Conservation (phyloP, 2,329 filamentous ascomycete species). For the Ceratocystis colombiana region DNA sequence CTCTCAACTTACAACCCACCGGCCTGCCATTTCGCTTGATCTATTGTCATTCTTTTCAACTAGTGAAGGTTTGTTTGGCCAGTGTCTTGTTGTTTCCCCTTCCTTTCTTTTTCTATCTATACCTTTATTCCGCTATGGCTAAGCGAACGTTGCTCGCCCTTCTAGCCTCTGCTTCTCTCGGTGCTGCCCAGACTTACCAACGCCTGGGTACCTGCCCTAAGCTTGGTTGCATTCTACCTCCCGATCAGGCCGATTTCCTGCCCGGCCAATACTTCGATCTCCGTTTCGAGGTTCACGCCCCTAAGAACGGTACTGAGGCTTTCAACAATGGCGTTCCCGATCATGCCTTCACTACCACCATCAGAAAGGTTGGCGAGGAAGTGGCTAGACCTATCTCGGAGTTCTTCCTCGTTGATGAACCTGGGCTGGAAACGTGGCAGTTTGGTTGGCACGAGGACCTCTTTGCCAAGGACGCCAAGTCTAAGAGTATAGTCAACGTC, state of each 20-base stretch:
- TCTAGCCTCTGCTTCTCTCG: constrained; percentile 20
- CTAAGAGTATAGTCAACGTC: constrained; percentile 65
- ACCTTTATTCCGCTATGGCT: constrained; percentile 14
- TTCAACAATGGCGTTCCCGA: constrained; percentile 59
- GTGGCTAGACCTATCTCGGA: constrained; percentile 45
- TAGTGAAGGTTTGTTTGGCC: constrained; percentile 6
- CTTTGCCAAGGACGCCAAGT: constrained; percentile 61
- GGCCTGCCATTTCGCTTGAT: constrained; percentile 12
- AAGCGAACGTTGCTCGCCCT: constrained; percentile 21
- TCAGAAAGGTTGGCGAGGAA: constrained; percentile 51
- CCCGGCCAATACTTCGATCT: constrained; percentile 78
- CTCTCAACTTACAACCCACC: neutral
- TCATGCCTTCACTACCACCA: constrained; percentile 63
- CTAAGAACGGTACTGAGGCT: constrained; percentile 71
- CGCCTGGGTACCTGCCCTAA: constrained; percentile 49
- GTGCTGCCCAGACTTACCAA: constrained; percentile 48
- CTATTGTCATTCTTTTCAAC: neutral
- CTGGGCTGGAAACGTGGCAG: constrained; percentile 67
- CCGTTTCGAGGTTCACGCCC: constrained; percentile 70
- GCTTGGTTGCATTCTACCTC: constrained; percentile 51
- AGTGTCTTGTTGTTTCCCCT: neutral
- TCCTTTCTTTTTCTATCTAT: too few relatives aligned
- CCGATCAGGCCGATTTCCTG: constrained; percentile 65
- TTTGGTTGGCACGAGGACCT: constrained; percentile 81
- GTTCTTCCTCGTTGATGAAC: constrained; percentile 60